phyloP scores from a whole-genome alignment of 2,329 filamentous ascomycete genomes.

The Epicoccum sorghinum region DNA sequence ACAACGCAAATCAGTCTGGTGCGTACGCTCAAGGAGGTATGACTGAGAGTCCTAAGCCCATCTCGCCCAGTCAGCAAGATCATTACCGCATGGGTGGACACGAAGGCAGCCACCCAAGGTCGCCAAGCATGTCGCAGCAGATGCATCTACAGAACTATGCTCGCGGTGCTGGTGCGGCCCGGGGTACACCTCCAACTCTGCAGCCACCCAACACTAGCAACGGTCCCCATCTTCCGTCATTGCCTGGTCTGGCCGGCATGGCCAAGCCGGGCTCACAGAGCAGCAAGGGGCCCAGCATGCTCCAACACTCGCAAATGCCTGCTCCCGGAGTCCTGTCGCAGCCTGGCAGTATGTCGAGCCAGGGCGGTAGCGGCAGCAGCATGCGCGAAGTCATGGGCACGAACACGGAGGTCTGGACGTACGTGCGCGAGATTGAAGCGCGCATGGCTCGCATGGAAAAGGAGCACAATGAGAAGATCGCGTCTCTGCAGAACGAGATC shows the following conservation, averaged over 20 bases:
- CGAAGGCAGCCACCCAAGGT: slow-evolving; percentile 57
- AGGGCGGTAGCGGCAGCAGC: slow-evolving; percentile 65
- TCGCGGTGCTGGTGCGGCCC: slow-evolving; percentile 60
- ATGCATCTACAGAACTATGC: slow-evolving; percentile 69
- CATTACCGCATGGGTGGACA: slow-evolving; percentile 61
- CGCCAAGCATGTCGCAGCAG: slow-evolving; percentile 69
- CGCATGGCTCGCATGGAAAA: slow-evolving; percentile 54
- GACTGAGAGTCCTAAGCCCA: slow-evolving; percentile 85
- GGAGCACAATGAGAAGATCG: slow-evolving; percentile 55
- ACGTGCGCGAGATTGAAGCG: slow-evolving; percentile 72
- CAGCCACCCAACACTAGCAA: slow-evolving; percentile 51
- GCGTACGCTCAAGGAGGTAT: slow-evolving; percentile 75
- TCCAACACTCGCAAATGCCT: slow-evolving; percentile 48
- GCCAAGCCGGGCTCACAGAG: slow-evolving; percentile 39
- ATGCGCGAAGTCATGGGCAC: slow-evolving; percentile 71
- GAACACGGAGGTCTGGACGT: slow-evolving; percentile 67
- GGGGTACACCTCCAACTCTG: slow-evolving; percentile 60
- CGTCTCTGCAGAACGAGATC: slow-evolving; percentile 53
- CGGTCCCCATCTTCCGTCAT: slow-evolving; percentile 50
- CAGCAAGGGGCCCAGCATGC: slow-evolving; percentile 48
- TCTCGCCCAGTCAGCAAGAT: slow-evolving; percentile 69
- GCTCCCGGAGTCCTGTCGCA: slow-evolving; percentile 53
- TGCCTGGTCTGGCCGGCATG: slow-evolving; percentile 51
- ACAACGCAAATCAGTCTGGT: slow-evolving; percentile 51
- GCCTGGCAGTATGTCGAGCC: slow-evolving; percentile 57